Percentiles rank a stretch among this genome's conserved stretches.
phyloP scores from a whole-genome alignment of 495 filamentous ascomycete genomes.

The Xylaria scruposa region DNA sequence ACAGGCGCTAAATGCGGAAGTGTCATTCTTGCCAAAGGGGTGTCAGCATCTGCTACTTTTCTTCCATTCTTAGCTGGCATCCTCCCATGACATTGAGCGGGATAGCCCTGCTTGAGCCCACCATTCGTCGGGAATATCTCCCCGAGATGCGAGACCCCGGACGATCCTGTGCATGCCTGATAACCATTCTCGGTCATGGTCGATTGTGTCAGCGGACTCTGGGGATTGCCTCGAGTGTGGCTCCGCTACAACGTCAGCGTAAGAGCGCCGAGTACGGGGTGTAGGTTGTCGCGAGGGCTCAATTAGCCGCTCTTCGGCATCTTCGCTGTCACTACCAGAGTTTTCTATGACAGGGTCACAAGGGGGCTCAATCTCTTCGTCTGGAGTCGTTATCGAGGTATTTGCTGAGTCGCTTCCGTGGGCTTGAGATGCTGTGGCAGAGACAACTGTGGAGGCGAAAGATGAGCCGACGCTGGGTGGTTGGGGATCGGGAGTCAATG shows the following conservation, averaged over 20 bases:
- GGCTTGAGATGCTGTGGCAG: slow-evolving; percentile 45
- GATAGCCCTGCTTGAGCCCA: slow-evolving; percentile 76
- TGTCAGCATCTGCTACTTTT: background rate
- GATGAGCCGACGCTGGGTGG: slow-evolving; percentile 82
- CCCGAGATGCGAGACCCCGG: slow-evolving; percentile 65
- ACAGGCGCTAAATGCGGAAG: background rate
- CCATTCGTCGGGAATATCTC: slow-evolving; percentile 78
- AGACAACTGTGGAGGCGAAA: slow-evolving; percentile 71
- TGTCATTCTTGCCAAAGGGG: background rate
- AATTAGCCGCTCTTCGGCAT: slow-evolving; percentile 22
- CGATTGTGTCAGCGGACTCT: slow-evolving; percentile 33
- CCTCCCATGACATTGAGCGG: slow-evolving; percentile 60
- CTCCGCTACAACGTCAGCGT: slow-evolving; percentile 44
- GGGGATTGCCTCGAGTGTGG: slow-evolving; percentile 21
- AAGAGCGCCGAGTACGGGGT: slow-evolving; percentile 35
- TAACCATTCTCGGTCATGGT: slow-evolving; percentile 56
- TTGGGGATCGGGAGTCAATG: slow-evolving; percentile 79
- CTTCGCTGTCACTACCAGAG: slow-evolving; percentile 45
- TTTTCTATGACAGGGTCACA: slow-evolving; percentile 51
- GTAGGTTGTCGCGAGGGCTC: slow-evolving; percentile 11
- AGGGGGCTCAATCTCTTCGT: slow-evolving; percentile 41
- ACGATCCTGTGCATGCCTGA: slow-evolving; percentile 72
- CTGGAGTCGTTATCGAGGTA: slow-evolving; percentile 46
- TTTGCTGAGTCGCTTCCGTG: slow-evolving; percentile 42
- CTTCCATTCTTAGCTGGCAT: slow-evolving; percentile 30